Evolutionary conservation across 345 rosid genomes (phyloP).

Genomic region (Xanthoceras sorbifolium): DNA sequence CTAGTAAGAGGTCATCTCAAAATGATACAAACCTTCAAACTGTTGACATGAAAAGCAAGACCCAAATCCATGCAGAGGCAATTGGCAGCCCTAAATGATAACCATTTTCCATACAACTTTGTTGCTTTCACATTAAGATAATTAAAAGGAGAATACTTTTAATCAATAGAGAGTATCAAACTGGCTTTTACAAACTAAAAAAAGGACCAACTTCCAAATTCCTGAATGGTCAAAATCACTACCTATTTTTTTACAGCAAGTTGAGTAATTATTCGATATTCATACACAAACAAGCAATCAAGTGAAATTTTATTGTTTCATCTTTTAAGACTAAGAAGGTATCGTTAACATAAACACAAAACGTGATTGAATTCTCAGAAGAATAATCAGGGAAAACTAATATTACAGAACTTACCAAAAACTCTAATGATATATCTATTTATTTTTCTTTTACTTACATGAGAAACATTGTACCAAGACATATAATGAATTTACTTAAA

Average conservation of each 20-base stretch:
- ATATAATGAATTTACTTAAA: neutral
- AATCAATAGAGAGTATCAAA: too few species aligned
- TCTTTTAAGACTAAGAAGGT: neutral
- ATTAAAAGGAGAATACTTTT: neutral
- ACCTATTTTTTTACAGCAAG: neutral
- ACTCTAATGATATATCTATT: neutral
- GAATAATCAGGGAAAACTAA: neutral
- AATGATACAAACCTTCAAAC: conserved; percentile 5
- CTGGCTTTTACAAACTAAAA: too few species aligned
- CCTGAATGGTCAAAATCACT: neutral
- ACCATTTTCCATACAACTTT: neutral
- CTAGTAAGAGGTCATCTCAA: neutral
- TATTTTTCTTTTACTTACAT: neutral
- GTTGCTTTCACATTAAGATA: neutral
- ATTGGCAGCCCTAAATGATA: neutral
- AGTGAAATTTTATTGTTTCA: neutral
- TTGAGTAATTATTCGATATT: neutral
- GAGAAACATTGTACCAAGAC: neutral
- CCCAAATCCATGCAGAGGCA: neutral
- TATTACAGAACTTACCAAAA: neutral
- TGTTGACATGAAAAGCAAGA: neutral
- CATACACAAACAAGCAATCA: neutral
- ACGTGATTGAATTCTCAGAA: neutral
- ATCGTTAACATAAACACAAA: neutral
- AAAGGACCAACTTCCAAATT: neutral